A percentile compares a stretch with the other conserved stretches of the same genome.
These are phyloP conservation scores for Mycosphaerella arachidis DNA, from an alignment of 2,329 filamentous ascomycete species.

Conservation along the genomic window DNA sequence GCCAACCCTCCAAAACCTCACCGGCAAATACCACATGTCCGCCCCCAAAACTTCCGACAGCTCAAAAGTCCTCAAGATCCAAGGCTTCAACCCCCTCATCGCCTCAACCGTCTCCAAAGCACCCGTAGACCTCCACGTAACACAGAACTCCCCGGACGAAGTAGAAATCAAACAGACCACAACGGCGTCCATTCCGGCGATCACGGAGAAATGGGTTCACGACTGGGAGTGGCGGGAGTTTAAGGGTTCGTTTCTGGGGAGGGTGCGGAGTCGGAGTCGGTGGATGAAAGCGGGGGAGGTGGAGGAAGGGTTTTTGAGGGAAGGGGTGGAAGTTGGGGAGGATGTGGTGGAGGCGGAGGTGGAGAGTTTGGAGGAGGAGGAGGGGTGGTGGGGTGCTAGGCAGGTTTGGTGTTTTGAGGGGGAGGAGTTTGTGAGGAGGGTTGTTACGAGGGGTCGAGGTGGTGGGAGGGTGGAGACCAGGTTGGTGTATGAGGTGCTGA, in stretches of 20 bases:
- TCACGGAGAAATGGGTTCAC: slow-evolving; percentile 6
- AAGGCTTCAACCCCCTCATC: slow-evolving; percentile 6
- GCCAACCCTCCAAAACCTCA: slow-evolving; percentile 5
- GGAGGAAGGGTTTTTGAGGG: not conserved
- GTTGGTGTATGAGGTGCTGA: not conserved
- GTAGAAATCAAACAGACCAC: slow-evolving; percentile 2
- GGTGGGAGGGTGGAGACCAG: slow-evolving; percentile 1
- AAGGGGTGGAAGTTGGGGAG: not conserved
- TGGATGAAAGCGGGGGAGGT: slow-evolving; percentile 1
- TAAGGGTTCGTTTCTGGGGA: slow-evolving; percentile 5
- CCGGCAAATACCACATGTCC: slow-evolving; percentile 5
- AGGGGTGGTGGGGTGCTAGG: not conserved
- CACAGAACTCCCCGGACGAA: slow-evolving; percentile 1
- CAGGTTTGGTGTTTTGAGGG: not conserved
- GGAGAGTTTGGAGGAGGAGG: not conserved
- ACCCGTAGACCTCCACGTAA: slow-evolving; percentile 3
- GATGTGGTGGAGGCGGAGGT: not conserved
- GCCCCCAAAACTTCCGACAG: slow-evolving; percentile 1
- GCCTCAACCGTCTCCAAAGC: slow-evolving; percentile 7
- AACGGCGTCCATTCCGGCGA: slow-evolving; percentile 33
- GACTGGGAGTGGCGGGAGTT: slow-evolving; percentile 7
- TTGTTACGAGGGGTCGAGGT: not conserved
- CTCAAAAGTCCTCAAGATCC: slow-evolving; percentile 4
- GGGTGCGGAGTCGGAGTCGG: not conserved
- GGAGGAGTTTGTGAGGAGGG: slow-evolving; percentile 1